Percentiles rank a stretch among this genome's conserved stretches.
These are phyloP conservation scores for Fusarium napiforme DNA, from an alignment of 2,329 filamentous ascomycete genomes.

Conservation along the genomic window DNA sequence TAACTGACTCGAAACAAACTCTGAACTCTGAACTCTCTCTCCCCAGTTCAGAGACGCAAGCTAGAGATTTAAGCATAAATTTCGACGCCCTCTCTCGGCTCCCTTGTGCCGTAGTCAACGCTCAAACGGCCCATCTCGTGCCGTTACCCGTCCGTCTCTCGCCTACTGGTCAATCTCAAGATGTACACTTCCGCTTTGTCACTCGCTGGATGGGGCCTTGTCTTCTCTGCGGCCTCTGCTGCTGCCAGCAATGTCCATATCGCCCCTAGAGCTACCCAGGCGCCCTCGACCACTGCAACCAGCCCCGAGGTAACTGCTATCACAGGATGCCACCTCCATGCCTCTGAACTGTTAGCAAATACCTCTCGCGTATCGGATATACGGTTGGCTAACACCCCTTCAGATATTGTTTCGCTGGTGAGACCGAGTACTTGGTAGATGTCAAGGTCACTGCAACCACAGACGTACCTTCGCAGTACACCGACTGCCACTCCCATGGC, in stretches of 20 bases:
- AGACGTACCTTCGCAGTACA: constrained; percentile 69
- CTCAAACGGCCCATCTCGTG: not conserved
- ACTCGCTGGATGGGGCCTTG: constrained; percentile 31
- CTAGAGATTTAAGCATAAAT: constrained; percentile 29
- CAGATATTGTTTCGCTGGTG: constrained; percentile 58
- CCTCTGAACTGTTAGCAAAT: constrained; percentile 51
- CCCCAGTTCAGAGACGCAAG: not conserved
- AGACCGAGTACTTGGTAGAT: constrained; percentile 56
- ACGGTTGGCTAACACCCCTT: constrained; percentile 5
- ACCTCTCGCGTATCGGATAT: not conserved
- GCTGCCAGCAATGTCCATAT: constrained; percentile 31
- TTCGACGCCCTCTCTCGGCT: constrained; percentile 4
- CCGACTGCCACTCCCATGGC: constrained; percentile 72
- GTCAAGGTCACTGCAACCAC: constrained; percentile 64
- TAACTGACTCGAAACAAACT: not conserved
- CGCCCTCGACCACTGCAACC: constrained; percentile 40
- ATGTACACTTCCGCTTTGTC: constrained; percentile 34
- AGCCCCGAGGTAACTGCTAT: constrained; percentile 50
- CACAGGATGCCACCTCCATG: constrained; percentile 57
- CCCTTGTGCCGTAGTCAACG: constrained; percentile 1
- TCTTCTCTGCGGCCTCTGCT: constrained; percentile 22
- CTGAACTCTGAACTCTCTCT: not conserved
- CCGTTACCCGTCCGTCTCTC: not conserved
- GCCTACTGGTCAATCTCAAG: not conserved
- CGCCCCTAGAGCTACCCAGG: constrained; percentile 48